phyloP scores from a whole-genome alignment of 371 early-diverging fungal genomes.

The Apophysomyces elegans region DNA sequence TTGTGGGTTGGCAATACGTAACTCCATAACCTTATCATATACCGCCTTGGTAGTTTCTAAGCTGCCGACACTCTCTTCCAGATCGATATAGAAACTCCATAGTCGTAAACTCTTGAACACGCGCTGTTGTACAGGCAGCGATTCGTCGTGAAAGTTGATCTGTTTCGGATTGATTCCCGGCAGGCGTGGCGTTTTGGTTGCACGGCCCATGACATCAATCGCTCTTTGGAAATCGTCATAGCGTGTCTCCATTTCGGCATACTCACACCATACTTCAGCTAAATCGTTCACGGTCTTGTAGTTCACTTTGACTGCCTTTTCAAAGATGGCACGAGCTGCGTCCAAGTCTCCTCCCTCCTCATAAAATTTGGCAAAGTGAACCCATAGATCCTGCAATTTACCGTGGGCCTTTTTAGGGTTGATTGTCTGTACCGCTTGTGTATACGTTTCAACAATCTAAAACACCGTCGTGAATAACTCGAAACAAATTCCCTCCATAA shows the following conservation, averaged over 20 bases:
- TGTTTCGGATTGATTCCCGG: constrained; percentile 41
- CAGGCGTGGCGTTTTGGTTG: constrained; percentile 66
- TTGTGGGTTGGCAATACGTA: constrained; percentile 95
- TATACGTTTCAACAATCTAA: constrained; percentile 74
- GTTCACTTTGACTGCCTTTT: constrained; percentile 81
- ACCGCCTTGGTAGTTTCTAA: constrained; percentile 83
- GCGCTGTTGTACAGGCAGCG: constrained; percentile 78
- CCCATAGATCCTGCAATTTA: constrained; percentile 83
- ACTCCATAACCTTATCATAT: constrained; percentile 92
- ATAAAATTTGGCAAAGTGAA: constrained; percentile 84
- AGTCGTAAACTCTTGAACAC: constrained; percentile 89
- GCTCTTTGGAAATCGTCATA: constrained; percentile 73
- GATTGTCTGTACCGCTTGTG: constrained; percentile 77
- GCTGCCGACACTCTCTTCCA: constrained; percentile 92
- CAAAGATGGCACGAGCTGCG: constrained; percentile 81
- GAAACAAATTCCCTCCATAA: background rate
- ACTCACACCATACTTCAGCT: constrained; percentile 92
- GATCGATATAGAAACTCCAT: constrained; percentile 94
- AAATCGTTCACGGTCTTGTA: constrained; percentile 85
- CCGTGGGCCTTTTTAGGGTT: constrained; percentile 82
- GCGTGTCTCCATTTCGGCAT: constrained; percentile 91
- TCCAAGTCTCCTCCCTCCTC: constrained; percentile 68
- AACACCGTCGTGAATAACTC: background rate
- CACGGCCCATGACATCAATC: constrained; percentile 77
- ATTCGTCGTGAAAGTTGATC: constrained; percentile 67